A percentile compares a stretch with the other conserved stretches of the same genome.
Evolutionary conservation across 129 eudicot genomes (phyloP).

Genomic region (Centaurea solstitialis): DNA sequence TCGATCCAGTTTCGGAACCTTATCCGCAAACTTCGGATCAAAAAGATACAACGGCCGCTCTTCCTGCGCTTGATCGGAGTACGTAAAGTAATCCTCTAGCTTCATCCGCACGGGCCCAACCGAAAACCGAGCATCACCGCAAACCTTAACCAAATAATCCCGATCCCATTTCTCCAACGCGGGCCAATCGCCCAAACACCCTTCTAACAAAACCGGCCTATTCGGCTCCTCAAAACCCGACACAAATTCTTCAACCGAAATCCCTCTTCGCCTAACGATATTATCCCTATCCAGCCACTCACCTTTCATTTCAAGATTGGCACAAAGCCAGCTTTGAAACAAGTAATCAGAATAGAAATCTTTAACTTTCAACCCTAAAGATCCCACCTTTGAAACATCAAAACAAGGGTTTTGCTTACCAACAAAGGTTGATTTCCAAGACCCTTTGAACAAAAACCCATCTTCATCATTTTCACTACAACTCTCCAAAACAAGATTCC

Average conservation of each 20-base stretch:
- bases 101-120: constrained; percentile 91
- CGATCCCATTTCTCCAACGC: constrained; percentile 80
- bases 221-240: constrained; percentile 71
- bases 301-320: constrained; percentile 86
- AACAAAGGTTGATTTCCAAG: constrained; percentile 78
- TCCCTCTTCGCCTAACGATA: constrained; percentile 64
- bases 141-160: constrained; percentile 57
- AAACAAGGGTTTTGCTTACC: constrained; percentile 33
- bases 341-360: constrained; percentile 94
- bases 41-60: constrained; percentile 95
- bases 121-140: constrained; percentile 60
- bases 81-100: constrained; percentile 64
- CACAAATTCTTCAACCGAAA: constrained; percentile 80
- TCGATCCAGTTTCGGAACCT: constrained; percentile 56
- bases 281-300: constrained; percentile 93
- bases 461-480: constrained; percentile 31
- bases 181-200: constrained; percentile 80
- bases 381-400: constrained; percentile 34
- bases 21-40: constrained; percentile 84
- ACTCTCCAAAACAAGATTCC: constrained; percentile 82
- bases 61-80: constrained; percentile 77
- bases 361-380: constrained; percentile 55
- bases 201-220: constrained; percentile 94
- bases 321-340: constrained; percentile 99
- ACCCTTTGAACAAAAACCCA: constrained; percentile 68